Percentiles rank a stretch among this genome's conserved stretches.
These are phyloP conservation scores for Teunomyces pallodes DNA, from an alignment of 805 yeast species.

Conservation along the genomic window DNA sequence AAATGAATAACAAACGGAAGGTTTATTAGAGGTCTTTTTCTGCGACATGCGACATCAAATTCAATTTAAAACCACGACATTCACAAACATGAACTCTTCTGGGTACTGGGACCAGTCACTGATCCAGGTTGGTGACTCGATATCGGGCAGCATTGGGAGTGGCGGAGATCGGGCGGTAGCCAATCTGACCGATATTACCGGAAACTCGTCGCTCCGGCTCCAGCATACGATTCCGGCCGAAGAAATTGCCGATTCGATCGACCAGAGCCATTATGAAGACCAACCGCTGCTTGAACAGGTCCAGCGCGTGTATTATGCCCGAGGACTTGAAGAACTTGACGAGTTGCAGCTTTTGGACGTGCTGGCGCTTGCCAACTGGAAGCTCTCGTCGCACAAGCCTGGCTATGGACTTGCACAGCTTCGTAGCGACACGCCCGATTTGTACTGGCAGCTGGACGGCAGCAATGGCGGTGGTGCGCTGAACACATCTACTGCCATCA, in stretches of 20 bases:
- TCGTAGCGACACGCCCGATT: slow-evolving; percentile 66
- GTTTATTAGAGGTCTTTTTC: too few species aligned
- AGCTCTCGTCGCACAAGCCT: slow-evolving; percentile 69
- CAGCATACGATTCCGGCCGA: slow-evolving; percentile 28
- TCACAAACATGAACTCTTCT: slow-evolving; percentile 21
- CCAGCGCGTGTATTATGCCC: slow-evolving; percentile 37
- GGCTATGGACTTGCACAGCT: slow-evolving; percentile 73
- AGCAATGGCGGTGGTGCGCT: slow-evolving; percentile 30
- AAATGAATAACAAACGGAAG: not conserved
- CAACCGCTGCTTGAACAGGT: slow-evolving; percentile 41
- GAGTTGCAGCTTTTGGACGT: slow-evolving; percentile 64
- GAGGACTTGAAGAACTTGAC: slow-evolving; percentile 57
- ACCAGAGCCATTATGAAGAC: slow-evolving; percentile 9
- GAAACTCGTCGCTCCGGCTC: slow-evolving; percentile 24
- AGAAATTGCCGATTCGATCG: slow-evolving; percentile 29
- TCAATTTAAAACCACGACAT: not conserved
- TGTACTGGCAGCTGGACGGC: slow-evolving; percentile 96
- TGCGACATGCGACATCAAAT: not conserved
- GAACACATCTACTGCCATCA: slow-evolving; percentile 22
- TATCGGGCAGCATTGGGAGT: slow-evolving; percentile 5
- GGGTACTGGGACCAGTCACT: slow-evolving; percentile 23
- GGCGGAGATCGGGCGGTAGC: not conserved
- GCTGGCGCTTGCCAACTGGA: slow-evolving; percentile 82
- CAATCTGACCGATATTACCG: not conserved
- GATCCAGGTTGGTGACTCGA: slow-evolving; percentile 1